Evolutionary conservation across 2,329 filamentous ascomycete species (phyloP).

Genomic region (Ceratocystis diversiconidia): DNA sequence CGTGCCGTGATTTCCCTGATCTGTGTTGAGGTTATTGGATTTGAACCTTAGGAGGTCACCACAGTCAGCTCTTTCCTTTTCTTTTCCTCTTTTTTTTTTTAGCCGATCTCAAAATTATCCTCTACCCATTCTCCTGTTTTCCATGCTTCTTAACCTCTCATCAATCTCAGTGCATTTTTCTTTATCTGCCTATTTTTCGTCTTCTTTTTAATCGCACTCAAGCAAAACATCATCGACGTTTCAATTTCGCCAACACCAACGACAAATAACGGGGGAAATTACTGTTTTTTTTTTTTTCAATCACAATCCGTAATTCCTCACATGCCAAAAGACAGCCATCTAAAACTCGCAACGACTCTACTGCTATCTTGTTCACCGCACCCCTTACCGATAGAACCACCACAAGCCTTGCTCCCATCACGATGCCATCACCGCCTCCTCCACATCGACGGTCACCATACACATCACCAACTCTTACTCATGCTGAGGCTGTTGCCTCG

Average conservation of each 20-base stretch:
- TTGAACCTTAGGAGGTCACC: background rate
- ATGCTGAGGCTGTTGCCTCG: constrained; percentile 9
- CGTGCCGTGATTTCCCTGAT: background rate
- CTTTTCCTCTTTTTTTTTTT: background rate
- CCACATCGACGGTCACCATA: constrained; percentile 3
- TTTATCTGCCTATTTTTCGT: background rate
- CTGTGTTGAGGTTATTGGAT: background rate
- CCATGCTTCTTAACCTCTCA: background rate
- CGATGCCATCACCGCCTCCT: constrained; percentile 10
- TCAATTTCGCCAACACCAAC: too few species aligned
- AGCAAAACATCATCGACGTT: too few species aligned
- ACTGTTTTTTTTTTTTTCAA: background rate
- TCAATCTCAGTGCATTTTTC: background rate
- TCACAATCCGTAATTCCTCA: background rate
- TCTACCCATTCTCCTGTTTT: background rate
- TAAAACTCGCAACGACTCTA: background rate
- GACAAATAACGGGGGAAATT: too few species aligned
- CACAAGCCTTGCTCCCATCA: background rate
- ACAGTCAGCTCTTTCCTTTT: background rate
- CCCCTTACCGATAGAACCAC: background rate
- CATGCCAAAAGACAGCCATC: background rate
- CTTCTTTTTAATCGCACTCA: background rate
- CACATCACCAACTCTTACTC: constrained; percentile 7
- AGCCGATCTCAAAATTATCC: background rate
- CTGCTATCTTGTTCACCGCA: background rate